Conservation (phyloP, 352 stramenopile genomes). For the Poterioochromonas sp. region DNA sequence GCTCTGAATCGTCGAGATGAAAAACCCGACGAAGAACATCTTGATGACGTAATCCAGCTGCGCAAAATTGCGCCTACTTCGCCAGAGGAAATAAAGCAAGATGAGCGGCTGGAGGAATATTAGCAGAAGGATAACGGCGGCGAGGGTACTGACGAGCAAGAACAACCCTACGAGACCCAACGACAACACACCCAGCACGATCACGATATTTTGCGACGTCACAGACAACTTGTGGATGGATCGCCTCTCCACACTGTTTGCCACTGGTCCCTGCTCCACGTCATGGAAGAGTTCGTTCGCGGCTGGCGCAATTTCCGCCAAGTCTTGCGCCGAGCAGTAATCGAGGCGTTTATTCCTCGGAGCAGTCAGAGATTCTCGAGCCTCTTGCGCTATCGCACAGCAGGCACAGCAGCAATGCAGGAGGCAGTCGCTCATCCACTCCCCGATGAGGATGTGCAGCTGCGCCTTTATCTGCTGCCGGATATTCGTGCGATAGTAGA, state of each 20-base stretch:
- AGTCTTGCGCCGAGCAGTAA: not conserved
- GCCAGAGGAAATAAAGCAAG: constrained; percentile 9
- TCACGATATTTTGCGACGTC: not conserved
- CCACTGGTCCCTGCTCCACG: not conserved
- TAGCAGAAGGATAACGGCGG: not conserved
- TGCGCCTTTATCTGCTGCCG: not conserved
- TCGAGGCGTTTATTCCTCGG: not conserved
- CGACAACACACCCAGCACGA: not conserved
- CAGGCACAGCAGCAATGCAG: not conserved
- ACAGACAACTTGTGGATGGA: not conserved
- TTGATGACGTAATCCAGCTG: not conserved
- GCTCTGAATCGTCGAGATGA: not conserved
- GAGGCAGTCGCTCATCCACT: not conserved
- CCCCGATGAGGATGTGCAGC: not conserved
- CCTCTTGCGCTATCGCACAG: not conserved
- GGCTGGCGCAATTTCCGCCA: not conserved
- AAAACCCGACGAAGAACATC: constrained; percentile 7
- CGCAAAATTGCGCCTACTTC: not conserved
- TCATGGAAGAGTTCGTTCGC: not conserved
- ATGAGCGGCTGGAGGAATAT: not conserved
- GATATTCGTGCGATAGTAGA: not conserved
- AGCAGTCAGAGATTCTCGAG: not conserved
- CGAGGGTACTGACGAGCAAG: not conserved
- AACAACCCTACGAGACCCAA: not conserved
- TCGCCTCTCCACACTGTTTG: not conserved